Base-by-base conservation (phyloP, 352 stramenopile species). In the Phytophthora quininea region DNA sequence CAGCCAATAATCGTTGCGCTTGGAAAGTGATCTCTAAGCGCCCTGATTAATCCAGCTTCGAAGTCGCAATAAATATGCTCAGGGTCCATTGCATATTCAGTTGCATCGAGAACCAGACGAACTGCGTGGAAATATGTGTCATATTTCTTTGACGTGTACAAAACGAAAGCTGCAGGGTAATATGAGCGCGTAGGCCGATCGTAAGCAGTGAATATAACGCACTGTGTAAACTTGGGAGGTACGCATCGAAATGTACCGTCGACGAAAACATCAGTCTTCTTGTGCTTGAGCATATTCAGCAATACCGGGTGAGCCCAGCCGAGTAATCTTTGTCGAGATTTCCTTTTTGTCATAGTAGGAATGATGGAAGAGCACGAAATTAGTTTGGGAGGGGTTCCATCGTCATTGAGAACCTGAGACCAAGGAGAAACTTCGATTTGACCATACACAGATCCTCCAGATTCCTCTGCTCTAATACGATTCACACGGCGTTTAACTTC, bases 91-190 rank as follows among this genome's bases (percentile, higher is more conserved):
- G 43, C 3, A 12, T 61, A 10, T 24, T 52, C 24, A 0, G 38
- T 61, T 6, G 32, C 46, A 27, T 52, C 38, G 6, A 46, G 2
- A 46, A 70, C 43, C 4, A 53, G 12, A 12, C 60, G 4, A 3
- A 66, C 10, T 1, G 66, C 33, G 15, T 65, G 32, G 19, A 33
- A 70, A 38, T 67, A 71, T 6, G 40, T 42, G 27, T 55, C 53
- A 0, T 14, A 0, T 7, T 6, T n/a, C 11, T 47, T 47, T 7
- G 40, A 47, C 3, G 47, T 50, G 19, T 15, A 32, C 9, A 71
- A 38, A 7, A 61, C 56, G 27, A 62, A 66, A 31, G n/a, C n/a
- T n/a, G n/a, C n/a, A n/a, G n/a, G n/a, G n/a, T n/a, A 37, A 58
- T 4, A 46, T 48, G 1, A 48, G 58, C 3, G 58, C 12, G 30